Evolutionary conservation across 2,329 filamentous ascomycete genomes (phyloP).

Genomic region (Waltergamsia citrina): DNA sequence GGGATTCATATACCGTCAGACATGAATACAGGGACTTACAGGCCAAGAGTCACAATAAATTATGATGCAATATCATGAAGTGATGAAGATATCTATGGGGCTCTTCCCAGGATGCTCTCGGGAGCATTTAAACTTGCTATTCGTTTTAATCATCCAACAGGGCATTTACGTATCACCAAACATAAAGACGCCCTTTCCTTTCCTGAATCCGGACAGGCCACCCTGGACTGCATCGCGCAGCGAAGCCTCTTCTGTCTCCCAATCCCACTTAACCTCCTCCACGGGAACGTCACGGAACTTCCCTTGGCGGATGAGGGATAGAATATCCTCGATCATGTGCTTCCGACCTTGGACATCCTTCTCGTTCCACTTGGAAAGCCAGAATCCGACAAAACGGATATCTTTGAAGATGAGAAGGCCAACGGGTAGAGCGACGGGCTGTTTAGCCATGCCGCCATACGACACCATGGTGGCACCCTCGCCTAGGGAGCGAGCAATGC

Average conservation of each 20-base stretch:
- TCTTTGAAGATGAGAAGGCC: slow-evolving; percentile 91
- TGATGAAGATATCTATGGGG: not conserved
- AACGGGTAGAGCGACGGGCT: slow-evolving; percentile 73
- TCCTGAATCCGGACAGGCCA: slow-evolving; percentile 73
- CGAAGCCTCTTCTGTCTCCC: slow-evolving; percentile 62
- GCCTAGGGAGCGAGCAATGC: slow-evolving; percentile 65
- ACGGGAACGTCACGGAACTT: slow-evolving; percentile 78
- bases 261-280: slow-evolving; percentile 74
- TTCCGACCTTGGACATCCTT: slow-evolving; percentile 63
- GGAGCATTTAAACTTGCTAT: not conserved
- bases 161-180: slow-evolving; percentile 51
- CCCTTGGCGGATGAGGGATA: slow-evolving; percentile 64
- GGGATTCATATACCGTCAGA: too few relatives aligned
- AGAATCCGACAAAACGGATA: slow-evolving; percentile 83
- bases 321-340: slow-evolving; percentile 74
- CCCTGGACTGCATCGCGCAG: slow-evolving; percentile 70
- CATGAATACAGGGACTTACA: not conserved
- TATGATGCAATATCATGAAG: not conserved
- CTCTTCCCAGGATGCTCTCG: too few relatives aligned
- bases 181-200: slow-evolving; percentile 84
- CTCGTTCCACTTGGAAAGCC: slow-evolving; percentile 86
- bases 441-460: slow-evolving; percentile 90
- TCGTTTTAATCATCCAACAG: not conserved
- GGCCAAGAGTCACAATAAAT: not conserved
- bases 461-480: slow-evolving; percentile 71